These are phyloP conservation scores for Penicillium sp. DNA, from an alignment of 2,329 filamentous ascomycete genomes.

Conservation along the genomic window DNA sequence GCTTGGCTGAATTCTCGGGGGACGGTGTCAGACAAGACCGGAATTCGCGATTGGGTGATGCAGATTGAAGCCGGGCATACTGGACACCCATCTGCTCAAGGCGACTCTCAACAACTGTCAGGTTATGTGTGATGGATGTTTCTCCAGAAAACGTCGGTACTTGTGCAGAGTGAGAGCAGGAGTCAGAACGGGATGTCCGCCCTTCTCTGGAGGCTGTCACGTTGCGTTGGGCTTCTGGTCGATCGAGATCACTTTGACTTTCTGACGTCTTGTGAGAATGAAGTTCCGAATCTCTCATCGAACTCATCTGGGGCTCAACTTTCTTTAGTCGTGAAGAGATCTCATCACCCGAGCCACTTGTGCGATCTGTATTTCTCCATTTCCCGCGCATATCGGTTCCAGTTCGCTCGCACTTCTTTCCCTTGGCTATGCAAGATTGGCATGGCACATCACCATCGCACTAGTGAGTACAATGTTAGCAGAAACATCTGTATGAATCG, in stretches of 20 bases:
- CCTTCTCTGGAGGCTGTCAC: background rate
- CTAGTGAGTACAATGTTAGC: background rate
- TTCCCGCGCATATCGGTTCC: constrained; percentile 17
- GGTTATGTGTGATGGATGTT: constrained; percentile 20
- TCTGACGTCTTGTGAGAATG: background rate
- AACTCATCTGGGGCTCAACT: background rate
- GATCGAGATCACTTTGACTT: background rate
- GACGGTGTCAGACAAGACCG: constrained; percentile 14
- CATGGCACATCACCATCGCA: constrained; percentile 22
- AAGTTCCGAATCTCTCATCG: background rate
- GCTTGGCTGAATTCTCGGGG: background rate
- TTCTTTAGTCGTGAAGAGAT: background rate
- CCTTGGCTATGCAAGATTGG: constrained; percentile 12
- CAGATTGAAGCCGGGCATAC: constrained; percentile 8
- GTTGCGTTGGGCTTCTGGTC: background rate
- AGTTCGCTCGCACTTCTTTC: constrained; percentile 5
- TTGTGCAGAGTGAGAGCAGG: background rate
- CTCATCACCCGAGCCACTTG: background rate
- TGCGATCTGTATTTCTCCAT: constrained; percentile 3
- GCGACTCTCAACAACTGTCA: constrained; percentile 22
- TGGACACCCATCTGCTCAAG: constrained; percentile 16
- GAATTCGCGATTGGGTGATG: constrained; percentile 4
- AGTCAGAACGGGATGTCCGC: background rate
- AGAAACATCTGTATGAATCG: background rate
- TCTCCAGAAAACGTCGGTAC: constrained; percentile 22